Percentiles rank a stretch among this genome's conserved stretches.
Evolutionary conservation across 441 rosid species (phyloP).

Genomic region (Manihot esculenta): DNA sequence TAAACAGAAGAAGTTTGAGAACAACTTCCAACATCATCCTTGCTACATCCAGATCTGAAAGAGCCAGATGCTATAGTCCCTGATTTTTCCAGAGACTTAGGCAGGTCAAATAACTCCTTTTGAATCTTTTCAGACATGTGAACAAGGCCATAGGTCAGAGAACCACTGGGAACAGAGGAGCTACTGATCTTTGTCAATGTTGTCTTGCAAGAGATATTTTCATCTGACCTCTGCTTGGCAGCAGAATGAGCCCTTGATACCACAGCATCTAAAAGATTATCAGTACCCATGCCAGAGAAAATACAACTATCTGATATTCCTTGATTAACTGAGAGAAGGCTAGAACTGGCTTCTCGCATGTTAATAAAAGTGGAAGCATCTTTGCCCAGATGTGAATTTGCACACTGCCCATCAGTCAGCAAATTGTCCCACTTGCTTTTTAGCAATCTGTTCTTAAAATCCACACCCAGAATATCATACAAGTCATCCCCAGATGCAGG

Average conservation of each 20-base stretch:
- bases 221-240: constrained; percentile 70
- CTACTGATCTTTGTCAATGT: constrained; percentile 62
- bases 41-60: constrained; percentile 39
- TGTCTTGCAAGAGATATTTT: constrained; percentile 62
- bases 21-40: constrained; percentile 41
- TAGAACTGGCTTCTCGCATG: constrained; percentile 39
- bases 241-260: constrained; percentile 61
- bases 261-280: constrained; percentile 91
- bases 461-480: constrained; percentile 76
- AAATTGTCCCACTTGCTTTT: constrained; percentile 35
- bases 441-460: constrained; percentile 58
- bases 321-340: constrained; percentile 36
- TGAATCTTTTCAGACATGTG: constrained; percentile 39
- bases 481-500: constrained; percentile 63
- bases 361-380: constrained; percentile 38
- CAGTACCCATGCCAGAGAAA: constrained; percentile 39
- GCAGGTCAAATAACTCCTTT: constrained; percentile 37
- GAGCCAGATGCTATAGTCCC: constrained; percentile 41
- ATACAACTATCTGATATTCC: constrained; percentile 35
- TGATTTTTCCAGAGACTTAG: constrained; percentile 34
- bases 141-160: constrained; percentile 32
- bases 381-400: constrained; percentile 34
- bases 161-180: constrained; percentile 48
- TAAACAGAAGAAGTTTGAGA: constrained; percentile 52
- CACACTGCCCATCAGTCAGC: constrained; percentile 23